phyloP scores from a whole-genome alignment of 352 stramenopile species.

The Thraustochytrium sp. region DNA sequence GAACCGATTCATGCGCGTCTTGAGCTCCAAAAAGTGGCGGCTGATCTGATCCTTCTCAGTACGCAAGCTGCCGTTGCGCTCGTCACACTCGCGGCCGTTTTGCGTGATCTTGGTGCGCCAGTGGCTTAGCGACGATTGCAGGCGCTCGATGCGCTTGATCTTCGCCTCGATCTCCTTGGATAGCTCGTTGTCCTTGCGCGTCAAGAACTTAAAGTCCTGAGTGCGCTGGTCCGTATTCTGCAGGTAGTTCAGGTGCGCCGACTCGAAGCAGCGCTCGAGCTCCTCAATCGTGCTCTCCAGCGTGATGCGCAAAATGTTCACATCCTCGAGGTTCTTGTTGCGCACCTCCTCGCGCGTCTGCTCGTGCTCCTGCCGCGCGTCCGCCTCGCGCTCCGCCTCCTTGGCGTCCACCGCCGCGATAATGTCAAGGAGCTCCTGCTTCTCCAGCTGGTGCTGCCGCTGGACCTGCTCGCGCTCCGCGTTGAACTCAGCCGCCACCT shows the following conservation, averaged over 20 bases:
- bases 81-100: slow-evolving; percentile 75
- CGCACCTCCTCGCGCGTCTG: slow-evolving; percentile 83
- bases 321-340: slow-evolving; percentile 89
- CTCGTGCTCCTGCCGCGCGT: slow-evolving; percentile 60
- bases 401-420: slow-evolving; percentile 70
- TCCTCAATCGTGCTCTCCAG: slow-evolving; percentile 87
- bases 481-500: slow-evolving; percentile 73
- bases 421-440: slow-evolving; percentile 60
- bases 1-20: slow-evolving; percentile 79
- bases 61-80: slow-evolving; percentile 75
- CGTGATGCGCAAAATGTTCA: slow-evolving; percentile 83
- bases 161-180: slow-evolving; percentile 85
- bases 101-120: slow-evolving; percentile 84
- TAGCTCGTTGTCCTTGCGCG: slow-evolving; percentile 59
- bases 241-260: slow-evolving; percentile 73
- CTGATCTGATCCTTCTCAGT: slow-evolving; percentile 78
- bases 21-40: slow-evolving; percentile 67
- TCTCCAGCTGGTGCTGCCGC: slow-evolving; percentile 50
- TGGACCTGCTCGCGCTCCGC: slow-evolving; percentile 71
- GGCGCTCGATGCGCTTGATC: slow-evolving; percentile 82
- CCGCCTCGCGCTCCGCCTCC: slow-evolving; percentile 51
- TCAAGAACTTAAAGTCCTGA: slow-evolving; percentile 78
- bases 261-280: slow-evolving; percentile 87
- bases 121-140: slow-evolving; percentile 75
- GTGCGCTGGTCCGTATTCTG: slow-evolving; percentile 87